A percentile compares a stretch with the other conserved stretches of the same genome.
These are phyloP conservation scores for Picea sitchensis DNA, from an alignment of 75 land plant species.

Conservation along the genomic window DNA sequence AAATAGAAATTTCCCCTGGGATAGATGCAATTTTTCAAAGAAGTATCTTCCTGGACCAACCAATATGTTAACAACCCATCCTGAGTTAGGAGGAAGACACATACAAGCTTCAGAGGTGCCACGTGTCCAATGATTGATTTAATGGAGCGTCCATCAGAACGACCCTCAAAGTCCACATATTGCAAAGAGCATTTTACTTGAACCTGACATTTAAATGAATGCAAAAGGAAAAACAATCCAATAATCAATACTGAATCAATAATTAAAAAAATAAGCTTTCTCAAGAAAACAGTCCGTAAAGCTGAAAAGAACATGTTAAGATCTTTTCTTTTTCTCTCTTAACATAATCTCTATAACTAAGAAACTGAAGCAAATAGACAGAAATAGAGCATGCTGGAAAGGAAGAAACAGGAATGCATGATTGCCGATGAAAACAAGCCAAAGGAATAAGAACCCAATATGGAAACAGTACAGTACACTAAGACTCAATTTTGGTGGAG, in stretches of 20 bases:
- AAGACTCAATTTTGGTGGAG: too few species aligned
- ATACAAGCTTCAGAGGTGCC: conserved; percentile 90
- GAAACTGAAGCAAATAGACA: too few species aligned
- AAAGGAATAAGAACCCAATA: too few species aligned
- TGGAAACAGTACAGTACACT: too few species aligned
- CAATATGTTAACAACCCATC: neutral
- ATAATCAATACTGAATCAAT: neutral
- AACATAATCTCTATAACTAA: too few species aligned
- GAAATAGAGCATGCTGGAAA: too few species aligned
- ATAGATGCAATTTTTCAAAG: neutral
- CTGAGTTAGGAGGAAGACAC: conserved; percentile 10
- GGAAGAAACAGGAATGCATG: too few species aligned
- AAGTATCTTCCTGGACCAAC: neutral
- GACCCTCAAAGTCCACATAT: conserved; percentile 95
- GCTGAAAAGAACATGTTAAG: too few species aligned
- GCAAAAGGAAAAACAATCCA: neutral
- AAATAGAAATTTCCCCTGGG: neutral
- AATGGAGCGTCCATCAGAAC: conserved; percentile 93
- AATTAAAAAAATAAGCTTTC: neutral
- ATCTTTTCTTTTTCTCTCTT: too few species aligned
- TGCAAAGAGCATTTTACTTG: conserved; percentile 74
- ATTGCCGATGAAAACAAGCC: too few species aligned
- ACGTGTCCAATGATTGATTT: conserved; percentile 89
- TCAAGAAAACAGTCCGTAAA: neutral
- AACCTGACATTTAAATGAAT: conserved; percentile 43